Base-by-base conservation (phyloP, 75 land plant species). In the Sequoia sempervirens region DNA sequence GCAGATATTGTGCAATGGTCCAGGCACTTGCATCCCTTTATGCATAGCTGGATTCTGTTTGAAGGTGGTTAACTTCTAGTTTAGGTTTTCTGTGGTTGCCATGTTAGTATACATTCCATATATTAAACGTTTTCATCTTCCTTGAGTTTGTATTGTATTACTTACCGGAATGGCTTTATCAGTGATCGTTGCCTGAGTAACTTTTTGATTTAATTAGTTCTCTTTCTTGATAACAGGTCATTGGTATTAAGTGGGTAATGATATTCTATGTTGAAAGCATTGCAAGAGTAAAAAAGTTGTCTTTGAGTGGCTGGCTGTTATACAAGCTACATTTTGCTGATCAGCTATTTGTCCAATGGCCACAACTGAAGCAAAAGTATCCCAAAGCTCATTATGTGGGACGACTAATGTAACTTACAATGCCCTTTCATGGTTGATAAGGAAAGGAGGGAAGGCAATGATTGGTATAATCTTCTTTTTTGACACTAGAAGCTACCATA, bases 1-100 rank as follows among this genome's bases (percentile, higher is more conserved):
- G 75, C 91, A 97, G 99, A 88, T 97, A 83, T 83, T 97, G 30
- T 97, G 99, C 88, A 97, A 97, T 89, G 99, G 99, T 0, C 99
- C 99, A 36, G 99, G 99, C 41, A 97, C 99, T 64, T 97, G 99
- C 81, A 84, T 97, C 75, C 99, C 99, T 37, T 75, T 97, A 26
- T 97, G 99, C 84, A 58, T 90, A 52, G 91, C 90, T 86, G 98
- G 96, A 58, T 95, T 97, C 87, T 12, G 93, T 76, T 86, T 97
- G 40, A 97, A 97, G 99, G 99, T 95, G 53, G 36, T 15, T 37
- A 12, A 66, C 36, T 38, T 76, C 13, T 64, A 80, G 37, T n/a
- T 32, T 43, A 37, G 34, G 46, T 56, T 69, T 17, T 50, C 52
- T 50, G 0, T 47, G 50, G 50, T 47, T 47, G 8, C 9, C 11